phyloP scores from a whole-genome alignment of 2,329 filamentous ascomycete genomes.

The Stagonosporopsis rhizophila region DNA sequence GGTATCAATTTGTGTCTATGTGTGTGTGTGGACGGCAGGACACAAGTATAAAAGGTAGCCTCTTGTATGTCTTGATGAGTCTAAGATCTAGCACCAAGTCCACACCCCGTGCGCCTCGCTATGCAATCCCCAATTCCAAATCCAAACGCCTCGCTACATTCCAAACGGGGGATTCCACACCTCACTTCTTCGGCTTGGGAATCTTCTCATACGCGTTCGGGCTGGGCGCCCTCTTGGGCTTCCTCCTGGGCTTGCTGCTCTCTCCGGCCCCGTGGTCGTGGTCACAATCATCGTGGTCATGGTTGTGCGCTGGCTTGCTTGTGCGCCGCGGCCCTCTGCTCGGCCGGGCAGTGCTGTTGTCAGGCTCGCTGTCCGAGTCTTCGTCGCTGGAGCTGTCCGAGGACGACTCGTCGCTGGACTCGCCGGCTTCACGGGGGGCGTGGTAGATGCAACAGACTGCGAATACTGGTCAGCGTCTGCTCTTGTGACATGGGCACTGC shows the following conservation, averaged over 20 bases:
- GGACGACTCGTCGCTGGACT: constrained; percentile 76
- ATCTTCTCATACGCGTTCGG: constrained; percentile 85
- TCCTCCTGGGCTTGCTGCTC: constrained; percentile 49
- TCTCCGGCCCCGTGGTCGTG: constrained; percentile 52
- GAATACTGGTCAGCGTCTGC: background rate
- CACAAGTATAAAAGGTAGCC: background rate
- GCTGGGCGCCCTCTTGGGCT: constrained; percentile 63
- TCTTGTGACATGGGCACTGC: background rate
- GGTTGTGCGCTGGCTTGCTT: constrained; percentile 31
- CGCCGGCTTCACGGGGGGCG: constrained; percentile 71
- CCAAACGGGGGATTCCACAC: background rate
- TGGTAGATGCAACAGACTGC: constrained; percentile 99
- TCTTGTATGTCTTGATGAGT: constrained; percentile 25
- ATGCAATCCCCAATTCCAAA: background rate
- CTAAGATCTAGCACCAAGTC: constrained; percentile 30
- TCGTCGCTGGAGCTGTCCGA: constrained; percentile 51
- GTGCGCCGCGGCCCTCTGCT: constrained; percentile 25
- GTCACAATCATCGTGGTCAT: constrained; percentile 33
- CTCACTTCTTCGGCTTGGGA: constrained; percentile 58
- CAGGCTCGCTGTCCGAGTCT: constrained; percentile 63
- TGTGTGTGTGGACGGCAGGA: background rate
- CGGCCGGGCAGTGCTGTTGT: constrained; percentile 58
- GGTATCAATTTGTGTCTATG: too few species aligned
- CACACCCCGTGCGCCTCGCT: background rate
- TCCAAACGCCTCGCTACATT: constrained; percentile 1